These are phyloP conservation scores for Solanum clarkiae DNA, from an alignment of 257 asterid genomes.

Conservation along the genomic window DNA sequence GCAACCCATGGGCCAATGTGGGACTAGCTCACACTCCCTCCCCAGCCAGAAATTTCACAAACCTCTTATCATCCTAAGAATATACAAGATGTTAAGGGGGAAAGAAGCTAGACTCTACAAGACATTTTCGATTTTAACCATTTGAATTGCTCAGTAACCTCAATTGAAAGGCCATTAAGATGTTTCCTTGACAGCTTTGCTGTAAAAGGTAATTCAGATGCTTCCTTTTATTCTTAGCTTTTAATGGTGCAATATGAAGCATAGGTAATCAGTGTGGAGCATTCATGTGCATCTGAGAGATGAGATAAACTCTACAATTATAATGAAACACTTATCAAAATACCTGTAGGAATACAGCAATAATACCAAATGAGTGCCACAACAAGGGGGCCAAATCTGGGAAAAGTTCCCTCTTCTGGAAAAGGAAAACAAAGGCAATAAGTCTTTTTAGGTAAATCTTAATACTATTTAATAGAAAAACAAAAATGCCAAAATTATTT, in stretches of 20 bases:
- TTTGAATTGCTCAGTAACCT: background rate
- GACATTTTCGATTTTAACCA: background rate
- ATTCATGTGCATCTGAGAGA: background rate
- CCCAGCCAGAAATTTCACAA: background rate
- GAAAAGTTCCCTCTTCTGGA: slow-evolving; percentile 7
- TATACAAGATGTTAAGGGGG: background rate
- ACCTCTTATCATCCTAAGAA: background rate
- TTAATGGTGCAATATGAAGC: background rate
- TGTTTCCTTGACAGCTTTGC: background rate
- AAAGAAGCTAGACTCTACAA: background rate
- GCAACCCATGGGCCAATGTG: background rate
- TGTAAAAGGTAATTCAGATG: background rate
- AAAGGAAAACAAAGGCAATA: too few species aligned
- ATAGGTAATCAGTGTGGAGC: background rate
- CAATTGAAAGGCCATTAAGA: background rate
- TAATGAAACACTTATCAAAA: background rate
- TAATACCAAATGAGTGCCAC: slow-evolving; percentile 29
- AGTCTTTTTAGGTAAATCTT: background rate
- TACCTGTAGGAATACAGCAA: slow-evolving; percentile 28
- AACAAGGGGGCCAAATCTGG: slow-evolving; percentile 12
- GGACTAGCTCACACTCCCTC: background rate
- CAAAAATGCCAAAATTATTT: background rate
- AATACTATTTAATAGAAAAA: background rate
- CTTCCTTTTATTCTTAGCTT: background rate
- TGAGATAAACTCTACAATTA: background rate